Evolutionary conservation across 805 yeast genomes (phyloP).

Genomic region (Wickerhamomyces ciferrii): DNA sequence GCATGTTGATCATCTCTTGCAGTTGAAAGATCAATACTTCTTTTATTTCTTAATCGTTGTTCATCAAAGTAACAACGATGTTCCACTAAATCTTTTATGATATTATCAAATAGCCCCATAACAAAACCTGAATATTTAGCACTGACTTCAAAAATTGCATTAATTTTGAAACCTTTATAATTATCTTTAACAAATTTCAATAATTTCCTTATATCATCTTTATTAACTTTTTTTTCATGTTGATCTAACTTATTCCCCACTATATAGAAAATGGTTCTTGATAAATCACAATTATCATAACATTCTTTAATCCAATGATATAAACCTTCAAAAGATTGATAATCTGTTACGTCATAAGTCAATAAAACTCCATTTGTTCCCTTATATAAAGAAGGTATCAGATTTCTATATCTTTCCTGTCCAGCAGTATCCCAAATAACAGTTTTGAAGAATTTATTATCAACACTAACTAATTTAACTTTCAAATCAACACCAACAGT

Average conservation of each 20-base stretch:
- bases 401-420: constrained; percentile 42
- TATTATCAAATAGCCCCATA: constrained; percentile 30
- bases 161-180: constrained; percentile 26
- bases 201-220: constrained; percentile 31
- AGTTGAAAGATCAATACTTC: constrained; percentile 22
- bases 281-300: constrained; percentile 27
- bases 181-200: constrained; percentile 24
- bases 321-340: constrained; percentile 29
- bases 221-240: constrained; percentile 30
- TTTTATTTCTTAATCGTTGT: constrained; percentile 17
- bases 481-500: constrained; percentile 45
- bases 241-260: constrained; percentile 42
- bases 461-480: constrained; percentile 37
- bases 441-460: constrained; percentile 36
- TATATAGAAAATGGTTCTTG: constrained; percentile 31
- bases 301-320: constrained; percentile 39
- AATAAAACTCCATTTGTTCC: constrained; percentile 41
- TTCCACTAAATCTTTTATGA: constrained; percentile 35
- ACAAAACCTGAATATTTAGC: constrained; percentile 36
- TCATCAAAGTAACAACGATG: constrained; percentile 32
- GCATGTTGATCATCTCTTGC: constrained; percentile 16
- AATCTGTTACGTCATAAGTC: constrained; percentile 38
- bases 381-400: constrained; percentile 38
- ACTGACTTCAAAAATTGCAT: constrained; percentile 41
- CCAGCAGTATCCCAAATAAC: constrained; percentile 49